Evolutionary conservation across 345 rosid genomes (phyloP).

Genomic region (Arabis alpina): DNA sequence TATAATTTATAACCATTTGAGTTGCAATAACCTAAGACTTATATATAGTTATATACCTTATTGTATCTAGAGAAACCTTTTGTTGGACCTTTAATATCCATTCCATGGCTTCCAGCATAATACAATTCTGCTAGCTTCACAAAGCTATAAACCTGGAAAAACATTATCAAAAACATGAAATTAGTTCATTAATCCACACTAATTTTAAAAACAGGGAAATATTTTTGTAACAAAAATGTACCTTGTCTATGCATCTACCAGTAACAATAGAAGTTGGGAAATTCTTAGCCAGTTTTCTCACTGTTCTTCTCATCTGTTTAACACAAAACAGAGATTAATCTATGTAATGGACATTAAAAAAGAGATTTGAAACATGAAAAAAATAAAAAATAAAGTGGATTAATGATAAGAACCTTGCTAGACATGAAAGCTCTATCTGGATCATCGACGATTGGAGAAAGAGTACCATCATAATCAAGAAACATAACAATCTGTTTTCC

Average conservation of each 20-base stretch:
- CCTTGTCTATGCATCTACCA: constrained; percentile 98
- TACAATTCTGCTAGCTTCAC: constrained; percentile 82
- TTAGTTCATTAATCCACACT: neutral
- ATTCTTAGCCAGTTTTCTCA: constrained; percentile 59
- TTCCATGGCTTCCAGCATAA: constrained; percentile 99
- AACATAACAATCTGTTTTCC: constrained; percentile 96
- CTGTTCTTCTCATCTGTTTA: constrained; percentile 83
- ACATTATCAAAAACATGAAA: neutral
- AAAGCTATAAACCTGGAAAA: constrained; percentile 72
- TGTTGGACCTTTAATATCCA: constrained; percentile 97
- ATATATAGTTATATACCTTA: constrained; percentile 46
- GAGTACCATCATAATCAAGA: constrained; percentile 95
- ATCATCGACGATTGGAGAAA: constrained; percentile 89
- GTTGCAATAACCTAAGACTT: neutral
- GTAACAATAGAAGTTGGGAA: constrained; percentile 95
- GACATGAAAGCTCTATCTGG: constrained; percentile 97
- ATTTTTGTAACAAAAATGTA: constrained; percentile 37
- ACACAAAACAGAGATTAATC: neutral
- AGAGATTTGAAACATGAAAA: neutral
- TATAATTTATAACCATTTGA: constrained; percentile 30
- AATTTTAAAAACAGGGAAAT: neutral
- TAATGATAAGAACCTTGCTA: constrained; percentile 52
- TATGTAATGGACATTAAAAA: neutral
- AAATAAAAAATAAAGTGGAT: neutral
- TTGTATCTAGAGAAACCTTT: constrained; percentile 55